These are phyloP conservation scores for Blepharisma japonicum DNA, from an alignment of 73 alveolate species.

Conservation along the genomic window DNA sequence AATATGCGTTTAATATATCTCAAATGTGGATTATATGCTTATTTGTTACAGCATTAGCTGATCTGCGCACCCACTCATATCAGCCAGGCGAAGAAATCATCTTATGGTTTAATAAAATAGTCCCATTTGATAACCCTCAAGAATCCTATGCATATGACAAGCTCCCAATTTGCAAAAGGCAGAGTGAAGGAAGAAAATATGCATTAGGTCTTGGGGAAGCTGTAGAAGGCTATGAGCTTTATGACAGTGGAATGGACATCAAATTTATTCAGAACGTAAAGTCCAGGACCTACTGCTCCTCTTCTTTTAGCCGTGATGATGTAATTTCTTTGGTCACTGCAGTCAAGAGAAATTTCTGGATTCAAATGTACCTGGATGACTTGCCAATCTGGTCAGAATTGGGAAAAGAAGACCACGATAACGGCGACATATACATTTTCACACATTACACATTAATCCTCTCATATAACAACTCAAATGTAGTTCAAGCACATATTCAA, in stretches of 20 bases:
- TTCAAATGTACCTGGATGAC: constrained; percentile 50
- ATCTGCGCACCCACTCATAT: constrained; percentile 5
- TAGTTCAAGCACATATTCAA: constrained; percentile 25
- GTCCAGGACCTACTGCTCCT: background rate
- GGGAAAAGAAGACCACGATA: constrained; percentile 35
- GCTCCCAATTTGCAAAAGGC: constrained; percentile 17
- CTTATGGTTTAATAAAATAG: constrained; percentile 30
- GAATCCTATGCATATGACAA: constrained; percentile 25
- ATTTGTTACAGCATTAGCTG: background rate
- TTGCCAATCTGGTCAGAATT: constrained; percentile 53
- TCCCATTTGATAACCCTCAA: constrained; percentile 32
- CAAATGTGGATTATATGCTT: constrained; percentile 12
- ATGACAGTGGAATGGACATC: constrained; percentile 7
- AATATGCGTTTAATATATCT: background rate
- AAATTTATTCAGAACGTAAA: background rate
- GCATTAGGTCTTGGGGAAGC: constrained; percentile 24
- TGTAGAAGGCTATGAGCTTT: constrained; percentile 33
- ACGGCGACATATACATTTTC: constrained; percentile 16
- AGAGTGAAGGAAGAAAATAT: background rate
- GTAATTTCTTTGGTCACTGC: background rate
- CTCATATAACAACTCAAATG: constrained; percentile 40
- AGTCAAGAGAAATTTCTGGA: constrained; percentile 3
- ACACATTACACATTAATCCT: constrained; percentile 46
- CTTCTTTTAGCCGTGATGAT: background rate
- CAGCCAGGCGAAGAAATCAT: constrained; percentile 18